Percentiles rank a stretch among this genome's conserved stretches.
Conservation (phyloP, 2,329 filamentous ascomycete genomes). For the Albophoma yamanashiensis region DNA sequence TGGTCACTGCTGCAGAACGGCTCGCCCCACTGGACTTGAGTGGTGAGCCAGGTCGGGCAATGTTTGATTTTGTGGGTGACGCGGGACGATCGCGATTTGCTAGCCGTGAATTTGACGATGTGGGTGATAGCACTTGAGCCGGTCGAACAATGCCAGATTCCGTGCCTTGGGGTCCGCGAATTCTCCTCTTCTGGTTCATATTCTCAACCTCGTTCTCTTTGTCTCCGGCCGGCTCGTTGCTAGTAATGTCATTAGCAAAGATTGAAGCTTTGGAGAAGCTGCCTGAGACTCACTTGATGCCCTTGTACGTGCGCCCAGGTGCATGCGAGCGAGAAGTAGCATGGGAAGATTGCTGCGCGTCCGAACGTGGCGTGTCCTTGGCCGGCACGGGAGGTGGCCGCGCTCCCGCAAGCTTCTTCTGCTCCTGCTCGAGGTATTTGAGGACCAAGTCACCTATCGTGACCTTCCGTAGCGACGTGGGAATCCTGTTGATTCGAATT, state of each 20-base stretch:
- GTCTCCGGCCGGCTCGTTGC: constrained; percentile 55
- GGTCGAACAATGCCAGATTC: constrained; percentile 27
- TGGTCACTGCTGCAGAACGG: constrained; percentile 30
- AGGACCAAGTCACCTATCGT: constrained; percentile 71
- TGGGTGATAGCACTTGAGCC: constrained; percentile 64
- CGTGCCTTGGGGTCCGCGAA: constrained; percentile 33
- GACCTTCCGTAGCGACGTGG: constrained; percentile 62
- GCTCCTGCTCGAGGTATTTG: constrained; percentile 35
- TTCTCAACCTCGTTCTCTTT: constrained; percentile 63
- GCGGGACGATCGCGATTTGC: constrained; percentile 32
- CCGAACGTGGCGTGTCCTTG: constrained; percentile 33
- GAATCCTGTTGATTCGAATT: constrained; percentile 87
- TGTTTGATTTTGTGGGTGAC: constrained; percentile 46
- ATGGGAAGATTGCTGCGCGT: constrained; percentile 23
- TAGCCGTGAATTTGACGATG: constrained; percentile 69
- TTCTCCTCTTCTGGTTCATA: constrained; percentile 58
- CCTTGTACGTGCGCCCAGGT: constrained; percentile 28
- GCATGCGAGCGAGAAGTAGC: constrained; percentile 8
- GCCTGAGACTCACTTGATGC: constrained; percentile 34
- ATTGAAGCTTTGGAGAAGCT: constrained; percentile 1
- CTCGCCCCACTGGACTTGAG: constrained; percentile 38
- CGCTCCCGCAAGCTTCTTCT: constrained; percentile 22
- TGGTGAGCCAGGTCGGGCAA: constrained; percentile 50
- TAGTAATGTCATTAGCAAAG: constrained; percentile 22
- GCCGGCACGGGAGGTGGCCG: constrained; percentile 36